Evolutionary conservation across 2,329 filamentous ascomycete genomes (phyloP), one percentile per base, ranked within the genome.

Genomic region (Pezicula carpinea): DNA sequence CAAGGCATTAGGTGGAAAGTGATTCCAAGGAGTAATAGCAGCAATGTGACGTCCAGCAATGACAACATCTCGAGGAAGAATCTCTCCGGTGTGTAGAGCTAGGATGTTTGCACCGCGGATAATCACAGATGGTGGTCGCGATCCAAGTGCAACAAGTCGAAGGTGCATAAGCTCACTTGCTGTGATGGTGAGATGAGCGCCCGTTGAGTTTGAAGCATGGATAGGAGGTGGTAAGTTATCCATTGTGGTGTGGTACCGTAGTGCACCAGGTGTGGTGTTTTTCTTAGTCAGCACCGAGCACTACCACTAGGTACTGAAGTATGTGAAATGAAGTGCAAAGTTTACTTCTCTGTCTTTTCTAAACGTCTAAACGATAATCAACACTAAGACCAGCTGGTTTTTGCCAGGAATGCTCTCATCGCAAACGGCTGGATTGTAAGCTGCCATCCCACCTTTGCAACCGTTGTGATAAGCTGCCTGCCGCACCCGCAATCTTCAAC

Each of bases 401-500:
- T 29, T 29, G 6, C 13, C 26, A 11, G 26, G 26, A 29, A 29
- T 29, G 7, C 13, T 10, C 5, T 11, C 6, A 4, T 29, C 26
- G 10, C 3, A 29, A 29, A 10, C 26, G 26, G n/a, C n/a, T n/a
- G n/a, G n/a, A n/a, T n/a, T n/a, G n/a, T n/a, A 29, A 11, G 26
- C 13, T 29, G 13, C 26, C 10, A 29, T 29, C 26, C 26, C 26
- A 29, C 26, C 13, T 29, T 29, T 29, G 26, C 13, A 29, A 10
- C 26, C 13, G 10, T 29, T 29, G 10, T 29, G 26, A 29, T 50
- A 39, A 13, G 46, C 42, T n/a, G 19, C 68, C 56, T 43, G 69
- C 70, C 39, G 68, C 66, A 48, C 66, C 69, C n/a, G 77, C 60
- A 36, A 76, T 70, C 64, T 80, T 83, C 54, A 59, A 35, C 46